Conservation (phyloP, 176 grass and related monocot species). For the Oropetium thomaeum region DNA sequence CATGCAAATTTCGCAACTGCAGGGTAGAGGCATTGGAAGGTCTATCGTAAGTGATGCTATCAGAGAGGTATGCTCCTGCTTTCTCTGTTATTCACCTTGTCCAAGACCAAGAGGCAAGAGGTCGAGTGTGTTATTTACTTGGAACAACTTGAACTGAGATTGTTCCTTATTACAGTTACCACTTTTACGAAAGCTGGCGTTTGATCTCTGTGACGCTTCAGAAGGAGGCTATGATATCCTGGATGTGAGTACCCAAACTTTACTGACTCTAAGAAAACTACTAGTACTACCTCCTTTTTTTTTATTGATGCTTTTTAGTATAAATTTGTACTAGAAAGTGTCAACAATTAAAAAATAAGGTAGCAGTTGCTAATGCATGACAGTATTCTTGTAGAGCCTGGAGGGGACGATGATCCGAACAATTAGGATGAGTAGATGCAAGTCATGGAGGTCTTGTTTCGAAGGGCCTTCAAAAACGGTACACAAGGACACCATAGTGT, state of each 20-base stretch:
- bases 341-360: no score
- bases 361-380: not conserved
- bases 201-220: constrained; percentile 80
- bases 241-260: constrained; percentile 29
- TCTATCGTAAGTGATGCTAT: constrained; percentile 54
- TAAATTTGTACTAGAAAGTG: no score
- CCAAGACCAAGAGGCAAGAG: no score
- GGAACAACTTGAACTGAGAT: not conserved
- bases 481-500: constrained; percentile 72
- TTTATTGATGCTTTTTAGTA: no score
- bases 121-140: not conserved
- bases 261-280: not conserved
- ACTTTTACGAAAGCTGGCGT: constrained; percentile 49
- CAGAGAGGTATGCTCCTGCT: constrained; percentile 41
- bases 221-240: constrained; percentile 74
- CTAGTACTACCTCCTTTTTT: no score
- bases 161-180: constrained; percentile 43
- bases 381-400: constrained; percentile 23
- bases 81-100: not conserved
- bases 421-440: constrained; percentile 75
- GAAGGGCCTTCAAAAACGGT: constrained; percentile 36
- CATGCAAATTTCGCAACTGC: constrained; percentile 10
- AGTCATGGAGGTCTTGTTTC: constrained; percentile 42
- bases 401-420: constrained; percentile 41
- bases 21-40: constrained; percentile 76